Evolutionary conservation across 352 stramenopile species (phyloP).

Genomic region (Phytophthora meadii): DNA sequence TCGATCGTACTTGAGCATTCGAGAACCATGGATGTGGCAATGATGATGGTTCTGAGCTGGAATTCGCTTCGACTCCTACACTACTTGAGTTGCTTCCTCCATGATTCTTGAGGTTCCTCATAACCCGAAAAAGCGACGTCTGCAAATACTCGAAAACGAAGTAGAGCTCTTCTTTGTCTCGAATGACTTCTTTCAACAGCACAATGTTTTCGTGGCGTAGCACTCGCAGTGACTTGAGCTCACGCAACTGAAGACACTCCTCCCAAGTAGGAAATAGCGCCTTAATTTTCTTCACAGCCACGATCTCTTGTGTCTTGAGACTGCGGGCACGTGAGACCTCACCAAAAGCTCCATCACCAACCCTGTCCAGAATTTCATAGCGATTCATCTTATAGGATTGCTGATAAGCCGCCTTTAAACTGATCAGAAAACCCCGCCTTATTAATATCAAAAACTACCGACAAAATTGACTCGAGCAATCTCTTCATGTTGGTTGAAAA

Average conservation of each 20-base stretch:
- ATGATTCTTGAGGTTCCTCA: slow-evolving; percentile 52
- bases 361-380: slow-evolving; percentile 92
- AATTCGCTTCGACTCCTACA: slow-evolving; percentile 52
- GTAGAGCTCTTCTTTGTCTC: slow-evolving; percentile 88
- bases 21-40: slow-evolving; percentile 50
- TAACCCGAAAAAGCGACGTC: slow-evolving; percentile 78
- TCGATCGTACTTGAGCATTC: slow-evolving; percentile 72
- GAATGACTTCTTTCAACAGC: slow-evolving; percentile 86
- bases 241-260: slow-evolving; percentile 80
- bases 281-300: slow-evolving; percentile 91
- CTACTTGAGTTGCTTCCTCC: slow-evolving; percentile 32
- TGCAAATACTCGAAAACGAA: slow-evolving; percentile 92
- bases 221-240: slow-evolving; percentile 80
- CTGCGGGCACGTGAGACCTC: slow-evolving; percentile 93
- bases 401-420: too few species aligned
- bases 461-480: slow-evolving; percentile 1
- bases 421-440: slow-evolving; percentile 1
- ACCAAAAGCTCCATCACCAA: slow-evolving; percentile 95
- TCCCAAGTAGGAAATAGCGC: slow-evolving; percentile 82
- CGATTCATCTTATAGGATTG: slow-evolving; percentile 73
- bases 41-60: slow-evolving; percentile 13
- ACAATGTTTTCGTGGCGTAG: slow-evolving; percentile 87
- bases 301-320: slow-evolving; percentile 90
- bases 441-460: slow-evolving; percentile 24
- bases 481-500: slow-evolving; percentile 21